phyloP scores from a whole-genome alignment of 345 rosid genomes.

The Syzygium jambos region DNA sequence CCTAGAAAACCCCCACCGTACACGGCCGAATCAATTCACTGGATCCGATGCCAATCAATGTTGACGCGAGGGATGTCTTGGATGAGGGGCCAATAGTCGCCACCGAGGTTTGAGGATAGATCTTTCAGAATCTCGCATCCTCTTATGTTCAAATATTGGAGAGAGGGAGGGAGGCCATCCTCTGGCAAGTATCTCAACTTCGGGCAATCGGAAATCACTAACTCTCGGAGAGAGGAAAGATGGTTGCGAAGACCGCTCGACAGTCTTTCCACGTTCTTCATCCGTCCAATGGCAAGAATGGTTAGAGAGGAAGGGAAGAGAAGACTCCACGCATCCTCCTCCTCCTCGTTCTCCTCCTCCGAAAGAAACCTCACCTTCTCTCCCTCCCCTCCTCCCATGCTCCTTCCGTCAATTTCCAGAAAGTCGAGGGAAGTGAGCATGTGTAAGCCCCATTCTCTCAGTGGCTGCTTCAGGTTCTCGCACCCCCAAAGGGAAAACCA shows the following conservation, averaged over 20 bases:
- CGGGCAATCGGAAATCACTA: fast-evolving
- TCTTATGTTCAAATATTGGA: fast-evolving
- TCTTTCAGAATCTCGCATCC: background rate
- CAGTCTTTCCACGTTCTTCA: background rate
- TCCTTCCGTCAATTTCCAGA: fast-evolving
- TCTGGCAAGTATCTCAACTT: background rate
- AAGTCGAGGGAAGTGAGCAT: fast-evolving
- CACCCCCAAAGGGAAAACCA: fast-evolving
- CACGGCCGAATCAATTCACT: fast-evolving
- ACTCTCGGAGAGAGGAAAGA: fast-evolving
- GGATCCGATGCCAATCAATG: background rate
- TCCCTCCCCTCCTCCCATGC: background rate
- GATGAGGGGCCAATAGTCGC: background rate
- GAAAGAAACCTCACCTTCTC: background rate
- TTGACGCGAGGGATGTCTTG: fast-evolving
- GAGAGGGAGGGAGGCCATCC: background rate
- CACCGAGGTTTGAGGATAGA: background rate
- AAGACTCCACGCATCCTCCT: background rate
- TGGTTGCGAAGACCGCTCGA: fast-evolving
- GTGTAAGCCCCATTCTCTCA: too few relatives aligned
- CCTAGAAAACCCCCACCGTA: too few relatives aligned
- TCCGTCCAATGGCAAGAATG: fast-evolving
- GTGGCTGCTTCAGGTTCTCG: too few relatives aligned
- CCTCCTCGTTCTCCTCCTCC: background rate
- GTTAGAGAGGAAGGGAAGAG: background rate